A percentile compares a stretch with the other conserved stretches of the same genome.
Evolutionary conservation across 2,329 filamentous ascomycete species (phyloP).

Genomic region (Ophiostoma sp.): DNA sequence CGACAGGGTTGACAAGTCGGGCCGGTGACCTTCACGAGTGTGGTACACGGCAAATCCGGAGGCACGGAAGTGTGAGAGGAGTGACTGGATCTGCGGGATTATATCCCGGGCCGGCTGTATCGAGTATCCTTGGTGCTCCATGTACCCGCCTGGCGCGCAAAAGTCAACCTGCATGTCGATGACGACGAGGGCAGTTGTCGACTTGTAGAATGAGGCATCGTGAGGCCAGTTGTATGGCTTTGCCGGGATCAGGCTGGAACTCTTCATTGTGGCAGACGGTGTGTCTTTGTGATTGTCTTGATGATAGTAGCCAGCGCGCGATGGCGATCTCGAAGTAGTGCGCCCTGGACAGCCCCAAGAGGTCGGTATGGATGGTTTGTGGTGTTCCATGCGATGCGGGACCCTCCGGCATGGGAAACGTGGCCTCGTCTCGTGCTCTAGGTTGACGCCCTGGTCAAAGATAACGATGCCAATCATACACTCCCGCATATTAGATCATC

Average conservation of each 20-base stretch:
- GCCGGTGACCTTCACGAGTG: conserved; percentile 23
- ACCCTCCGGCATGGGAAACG: not conserved
- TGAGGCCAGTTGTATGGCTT: conserved; percentile 23
- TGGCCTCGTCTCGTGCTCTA: not conserved
- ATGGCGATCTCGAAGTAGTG: too few species aligned
- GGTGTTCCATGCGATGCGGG: not conserved
- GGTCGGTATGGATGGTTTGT: too few species aligned
- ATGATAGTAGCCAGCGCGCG: too few species aligned
- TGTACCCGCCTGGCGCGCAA: conserved; percentile 21
- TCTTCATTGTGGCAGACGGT: not conserved
- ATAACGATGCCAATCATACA: not conserved
- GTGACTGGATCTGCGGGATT: conserved; percentile 16
- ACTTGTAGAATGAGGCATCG: conserved; percentile 13
- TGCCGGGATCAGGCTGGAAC: conserved; percentile 11
- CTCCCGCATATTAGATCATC: not conserved
- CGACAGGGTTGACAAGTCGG: conserved; percentile 21
- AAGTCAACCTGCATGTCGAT: conserved; percentile 25
- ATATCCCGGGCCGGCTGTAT: conserved; percentile 20
- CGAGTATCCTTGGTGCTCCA: conserved; percentile 21
- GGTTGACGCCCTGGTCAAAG: too few species aligned
- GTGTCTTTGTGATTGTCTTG: too few species aligned
- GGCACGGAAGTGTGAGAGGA: conserved; percentile 15
- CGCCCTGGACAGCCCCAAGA: too few species aligned
- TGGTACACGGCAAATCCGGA: conserved; percentile 20
- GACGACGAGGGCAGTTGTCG: conserved; percentile 19